Evolutionary conservation across 768 basidiomycete species (phyloP).

Genomic region (Cyathus striatus): DNA sequence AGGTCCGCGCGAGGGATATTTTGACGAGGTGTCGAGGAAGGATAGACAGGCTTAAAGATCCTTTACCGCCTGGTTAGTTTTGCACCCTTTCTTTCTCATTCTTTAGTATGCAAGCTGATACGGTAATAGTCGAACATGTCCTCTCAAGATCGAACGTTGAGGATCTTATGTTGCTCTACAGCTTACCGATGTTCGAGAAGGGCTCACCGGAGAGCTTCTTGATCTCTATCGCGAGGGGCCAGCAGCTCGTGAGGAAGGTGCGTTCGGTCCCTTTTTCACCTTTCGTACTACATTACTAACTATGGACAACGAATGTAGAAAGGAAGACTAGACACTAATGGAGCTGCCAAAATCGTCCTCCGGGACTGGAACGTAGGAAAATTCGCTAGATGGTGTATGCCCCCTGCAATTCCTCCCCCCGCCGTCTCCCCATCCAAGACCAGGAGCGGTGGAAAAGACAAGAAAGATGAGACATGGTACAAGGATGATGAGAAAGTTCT

Average conservation of each 20-base stretch:
- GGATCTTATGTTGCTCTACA: conserved; percentile 89
- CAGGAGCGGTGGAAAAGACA: too few species aligned
- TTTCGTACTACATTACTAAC: conserved; percentile 2
- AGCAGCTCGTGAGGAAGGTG: conserved; percentile 77
- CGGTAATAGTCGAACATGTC: conserved; percentile 54
- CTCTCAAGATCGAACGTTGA: conserved; percentile 64
- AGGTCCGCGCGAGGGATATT: conserved; percentile 61
- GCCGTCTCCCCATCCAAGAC: conserved; percentile 7
- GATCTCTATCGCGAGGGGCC: conserved; percentile 67
- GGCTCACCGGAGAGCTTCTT: conserved; percentile 73
- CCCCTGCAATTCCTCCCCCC: conserved; percentile 23
- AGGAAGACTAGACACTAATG: conserved; percentile 66
- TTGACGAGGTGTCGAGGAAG: conserved; percentile 75
- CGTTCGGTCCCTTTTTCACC: conserved; percentile 7
- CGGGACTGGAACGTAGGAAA: conserved; percentile 81
- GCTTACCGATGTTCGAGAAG: conserved; percentile 69
- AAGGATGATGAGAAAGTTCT: conserved; percentile 48
- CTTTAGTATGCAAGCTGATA: neutral
- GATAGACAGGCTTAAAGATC: conserved; percentile 83
- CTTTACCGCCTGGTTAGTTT: conserved; percentile 58
- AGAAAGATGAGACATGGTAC: conserved; percentile 24
- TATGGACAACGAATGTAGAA: conserved; percentile 35
- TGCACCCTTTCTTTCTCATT: neutral
- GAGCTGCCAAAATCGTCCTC: conserved; percentile 74
- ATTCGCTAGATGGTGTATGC: conserved; percentile 67